These are phyloP conservation scores for Pneumocystis oryctolagi DNA, from an alignment of 1,139 yeast genomes.

Conservation along the genomic window DNA sequence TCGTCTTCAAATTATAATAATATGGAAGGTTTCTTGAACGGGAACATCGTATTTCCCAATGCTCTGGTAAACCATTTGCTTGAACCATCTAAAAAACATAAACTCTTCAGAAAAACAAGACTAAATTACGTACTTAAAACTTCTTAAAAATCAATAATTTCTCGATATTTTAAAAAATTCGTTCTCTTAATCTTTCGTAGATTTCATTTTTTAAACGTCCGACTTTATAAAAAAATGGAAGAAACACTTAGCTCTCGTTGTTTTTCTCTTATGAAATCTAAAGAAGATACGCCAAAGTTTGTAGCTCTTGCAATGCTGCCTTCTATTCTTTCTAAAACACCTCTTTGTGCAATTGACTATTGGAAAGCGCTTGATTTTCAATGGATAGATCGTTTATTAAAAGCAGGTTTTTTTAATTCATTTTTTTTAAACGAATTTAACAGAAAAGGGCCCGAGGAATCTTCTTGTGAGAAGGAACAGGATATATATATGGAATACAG, in stretches of 20 bases:
- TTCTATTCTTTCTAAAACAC: constrained; percentile 1
- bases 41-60: constrained; percentile 73
- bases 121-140: neutral
- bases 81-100: constrained; percentile 5
- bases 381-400: constrained; percentile 6
- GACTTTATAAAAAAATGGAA: constrained; percentile 1
- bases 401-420: neutral
- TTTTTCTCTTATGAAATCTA: constrained; percentile 5
- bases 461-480: neutral
- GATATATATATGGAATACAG: constrained; percentile 3
- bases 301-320: constrained; percentile 10
- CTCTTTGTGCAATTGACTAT: neutral
- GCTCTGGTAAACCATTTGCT: constrained; percentile 62
- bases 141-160: neutral
- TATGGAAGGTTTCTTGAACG: constrained; percentile 75
- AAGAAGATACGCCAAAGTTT: constrained; percentile 7
- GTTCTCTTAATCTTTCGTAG: neutral
- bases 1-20: constrained; percentile 25
- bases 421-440: neutral
- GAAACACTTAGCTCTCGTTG: neutral
- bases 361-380: constrained; percentile 7
- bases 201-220: neutral
- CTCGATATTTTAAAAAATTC: neutral
- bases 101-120: neutral
- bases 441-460: neutral